A percentile compares a stretch with the other conserved stretches of the same genome.
Conservation (phyloP, 371 early-diverging fungal species). For the Zychaea mexicana region DNA sequence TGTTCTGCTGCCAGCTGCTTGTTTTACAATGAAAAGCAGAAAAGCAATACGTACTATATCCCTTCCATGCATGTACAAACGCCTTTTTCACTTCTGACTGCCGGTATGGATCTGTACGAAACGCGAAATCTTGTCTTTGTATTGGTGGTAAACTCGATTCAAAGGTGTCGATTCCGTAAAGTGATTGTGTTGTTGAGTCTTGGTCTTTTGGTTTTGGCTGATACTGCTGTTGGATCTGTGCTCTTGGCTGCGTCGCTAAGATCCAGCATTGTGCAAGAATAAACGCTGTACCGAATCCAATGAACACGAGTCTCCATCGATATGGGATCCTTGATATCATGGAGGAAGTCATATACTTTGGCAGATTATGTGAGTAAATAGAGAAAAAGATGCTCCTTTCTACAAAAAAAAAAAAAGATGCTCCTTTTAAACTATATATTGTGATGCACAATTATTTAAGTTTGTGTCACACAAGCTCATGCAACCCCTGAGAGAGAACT, state of each 20-base stretch:
- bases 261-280: slow-evolving; percentile 8
- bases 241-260: slow-evolving; percentile 12
- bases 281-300: not conserved
- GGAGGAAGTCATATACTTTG: not conserved
- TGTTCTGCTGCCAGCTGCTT: no score
- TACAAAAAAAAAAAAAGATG: not conserved
- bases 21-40: not conserved
- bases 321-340: slow-evolving; percentile 8
- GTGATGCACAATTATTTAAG: not conserved
- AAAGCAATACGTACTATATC: not conserved
- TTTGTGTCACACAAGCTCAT: not conserved
- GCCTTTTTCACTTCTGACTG: slow-evolving; percentile 34
- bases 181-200: slow-evolving; percentile 1
- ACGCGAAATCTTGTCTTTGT: slow-evolving; percentile 16
- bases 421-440: not conserved
- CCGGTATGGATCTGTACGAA: slow-evolving; percentile 16
- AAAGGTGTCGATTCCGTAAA: not conserved
- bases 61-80: slow-evolving; percentile 9
- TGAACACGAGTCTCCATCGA: slow-evolving; percentile 10
- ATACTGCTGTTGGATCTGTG: slow-evolving; percentile 7
- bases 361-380: not conserved
- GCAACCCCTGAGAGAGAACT: slow-evolving; percentile 1
- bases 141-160: slow-evolving; percentile 14
- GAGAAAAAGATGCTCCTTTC: no score
- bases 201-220: slow-evolving; percentile 16